phyloP scores from a whole-genome alignment of 2,329 filamentous ascomycete species.

The Claviceps lovelessii region DNA sequence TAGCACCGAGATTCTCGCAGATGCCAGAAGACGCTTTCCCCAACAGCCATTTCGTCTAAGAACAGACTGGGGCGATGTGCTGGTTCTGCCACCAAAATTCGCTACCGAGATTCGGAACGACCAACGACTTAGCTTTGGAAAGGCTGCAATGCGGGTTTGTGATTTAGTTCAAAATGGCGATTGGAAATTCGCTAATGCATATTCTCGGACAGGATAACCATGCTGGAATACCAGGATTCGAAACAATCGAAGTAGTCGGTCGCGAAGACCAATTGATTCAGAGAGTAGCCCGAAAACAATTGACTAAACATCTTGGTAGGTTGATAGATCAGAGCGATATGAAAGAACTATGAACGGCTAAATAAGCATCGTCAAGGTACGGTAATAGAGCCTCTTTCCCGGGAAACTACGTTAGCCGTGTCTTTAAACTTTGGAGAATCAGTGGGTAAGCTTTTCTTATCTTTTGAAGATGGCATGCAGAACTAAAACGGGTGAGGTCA shows the following conservation, averaged over 20 bases:
- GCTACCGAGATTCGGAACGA: conserved; percentile 12
- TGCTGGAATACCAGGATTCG: neutral
- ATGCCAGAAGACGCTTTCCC: neutral
- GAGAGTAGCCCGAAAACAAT: neutral
- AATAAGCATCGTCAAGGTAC: neutral
- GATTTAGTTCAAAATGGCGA: too few species aligned
- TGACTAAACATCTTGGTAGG: neutral
- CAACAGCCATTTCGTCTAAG: conserved; percentile 7
- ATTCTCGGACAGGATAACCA: neutral
- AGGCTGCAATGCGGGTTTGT: conserved; percentile 2
- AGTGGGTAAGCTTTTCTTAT: neutral
- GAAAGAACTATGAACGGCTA: neutral
- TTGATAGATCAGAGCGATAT: neutral
- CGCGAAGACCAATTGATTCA: neutral
- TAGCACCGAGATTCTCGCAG: neutral
- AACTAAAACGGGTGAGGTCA: neutral
- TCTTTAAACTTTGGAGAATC: neutral
- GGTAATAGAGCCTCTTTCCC: neutral
- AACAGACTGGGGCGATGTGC: conserved; percentile 9
- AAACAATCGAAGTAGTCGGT: neutral
- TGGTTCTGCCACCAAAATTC: conserved; percentile 9
- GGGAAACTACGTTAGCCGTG: neutral
- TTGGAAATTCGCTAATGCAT: neutral
- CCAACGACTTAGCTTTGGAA: conserved; percentile 7
- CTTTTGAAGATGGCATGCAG: neutral